These are phyloP conservation scores for Allium cepa DNA, from an alignment of 106 monocot genomes.

Conservation along the genomic window DNA sequence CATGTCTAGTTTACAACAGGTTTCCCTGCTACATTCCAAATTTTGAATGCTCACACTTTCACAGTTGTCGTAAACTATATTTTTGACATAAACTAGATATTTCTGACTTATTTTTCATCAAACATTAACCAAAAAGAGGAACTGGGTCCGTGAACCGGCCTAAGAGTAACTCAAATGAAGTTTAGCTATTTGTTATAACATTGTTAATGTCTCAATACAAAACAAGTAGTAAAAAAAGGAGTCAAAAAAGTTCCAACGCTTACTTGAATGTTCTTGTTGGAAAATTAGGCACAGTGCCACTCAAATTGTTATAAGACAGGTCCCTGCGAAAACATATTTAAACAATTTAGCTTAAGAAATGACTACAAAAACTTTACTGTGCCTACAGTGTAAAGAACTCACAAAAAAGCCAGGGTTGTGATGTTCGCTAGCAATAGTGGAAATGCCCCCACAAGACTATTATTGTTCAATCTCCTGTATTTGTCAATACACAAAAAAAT, in stretches of 20 bases:
- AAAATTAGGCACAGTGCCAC: constrained; percentile 43
- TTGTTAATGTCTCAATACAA: background rate
- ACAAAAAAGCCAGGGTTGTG: constrained; percentile 35
- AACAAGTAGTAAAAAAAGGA: background rate
- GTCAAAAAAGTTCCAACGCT: background rate
- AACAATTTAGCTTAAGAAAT: too few relatives aligned
- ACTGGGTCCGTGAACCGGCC: too few relatives aligned
- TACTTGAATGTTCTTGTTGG: constrained; percentile 53
- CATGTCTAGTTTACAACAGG: too few relatives aligned
- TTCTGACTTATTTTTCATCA: too few relatives aligned
- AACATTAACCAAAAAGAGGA: too few relatives aligned
- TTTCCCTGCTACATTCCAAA: too few relatives aligned
- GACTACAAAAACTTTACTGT: too few relatives aligned
- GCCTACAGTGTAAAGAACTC: constrained; percentile 8
- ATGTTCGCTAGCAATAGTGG: constrained; percentile 38
- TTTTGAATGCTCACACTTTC: too few relatives aligned
- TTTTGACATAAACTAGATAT: too few relatives aligned
- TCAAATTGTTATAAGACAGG: constrained; percentile 58
- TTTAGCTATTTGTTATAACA: too few relatives aligned
- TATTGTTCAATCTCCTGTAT: constrained; percentile 64
- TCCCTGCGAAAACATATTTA: constrained; percentile 21
- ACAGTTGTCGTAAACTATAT: too few relatives aligned
- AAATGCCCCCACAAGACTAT: constrained; percentile 45
- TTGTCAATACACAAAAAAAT: background rate
- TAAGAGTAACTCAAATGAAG: too few relatives aligned